Evolutionary conservation across 1,139 yeast species (phyloP).

Genomic region (Saccharomyces hybrid): DNA sequence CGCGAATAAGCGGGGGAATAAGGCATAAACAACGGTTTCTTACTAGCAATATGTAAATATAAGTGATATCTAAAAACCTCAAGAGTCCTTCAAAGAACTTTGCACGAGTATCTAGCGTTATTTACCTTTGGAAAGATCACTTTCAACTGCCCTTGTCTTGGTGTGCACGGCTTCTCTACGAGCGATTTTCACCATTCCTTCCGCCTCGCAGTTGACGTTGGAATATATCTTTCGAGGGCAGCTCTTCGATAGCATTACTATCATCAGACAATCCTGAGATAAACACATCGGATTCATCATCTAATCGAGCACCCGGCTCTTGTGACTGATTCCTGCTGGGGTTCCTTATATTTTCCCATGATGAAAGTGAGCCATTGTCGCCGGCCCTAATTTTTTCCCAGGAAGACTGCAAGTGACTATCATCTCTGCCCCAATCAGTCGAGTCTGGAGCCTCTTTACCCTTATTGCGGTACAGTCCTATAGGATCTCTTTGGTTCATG

Average conservation of each 20-base stretch:
- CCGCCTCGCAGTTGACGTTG: background rate
- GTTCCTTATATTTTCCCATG: constrained; percentile 26
- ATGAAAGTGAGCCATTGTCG: constrained; percentile 9
- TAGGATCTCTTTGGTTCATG: constrained; percentile 33
- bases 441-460: background rate
- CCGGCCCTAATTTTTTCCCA: constrained; percentile 3
- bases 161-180: background rate
- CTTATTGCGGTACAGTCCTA: constrained; percentile 32
- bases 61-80: no score
- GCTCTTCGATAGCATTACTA: background rate
- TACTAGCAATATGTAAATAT: background rate
- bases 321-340: background rate
- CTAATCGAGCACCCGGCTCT: background rate
- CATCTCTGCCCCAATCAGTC: background rate
- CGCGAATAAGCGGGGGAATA: no score
- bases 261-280: constrained; percentile 3
- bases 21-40: no score
- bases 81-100: no score
- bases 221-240: background rate
- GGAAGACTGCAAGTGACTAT: background rate
- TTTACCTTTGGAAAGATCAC: no score
- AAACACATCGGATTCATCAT: constrained; percentile 3
- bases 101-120: no score
- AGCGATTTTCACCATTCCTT: background rate
- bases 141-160: no score